Base-by-base conservation (phyloP, 2,329 filamentous ascomycete genomes). In the Alternaria gansuensis region DNA sequence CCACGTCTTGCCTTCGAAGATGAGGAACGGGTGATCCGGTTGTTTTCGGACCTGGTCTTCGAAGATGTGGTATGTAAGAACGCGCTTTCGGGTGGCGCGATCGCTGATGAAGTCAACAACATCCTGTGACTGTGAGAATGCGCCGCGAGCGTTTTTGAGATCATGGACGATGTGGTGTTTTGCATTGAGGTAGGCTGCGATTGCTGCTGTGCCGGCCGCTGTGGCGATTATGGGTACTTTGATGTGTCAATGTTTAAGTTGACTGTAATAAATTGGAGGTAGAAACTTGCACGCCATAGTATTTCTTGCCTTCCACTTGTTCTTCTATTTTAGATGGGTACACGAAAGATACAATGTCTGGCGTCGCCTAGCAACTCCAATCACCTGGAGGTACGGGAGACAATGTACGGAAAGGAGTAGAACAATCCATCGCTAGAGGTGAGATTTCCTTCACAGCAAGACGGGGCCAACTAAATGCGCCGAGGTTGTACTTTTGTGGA, bases 21-120 rank as follows among this genome's bases (percentile, higher is more conserved):
- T 72, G 11, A 78, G 59, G 33, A 77, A 78, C 0, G 69, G 64
- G 17, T 73, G 66, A 33, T 75, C 54, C 1, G 72, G 73, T 7
- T 66, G 69, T 5, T 69, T 68, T 24, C 76, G 74, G 40, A 82
- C 73, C n/a, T 76, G 75, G 24, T 76, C 72, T 55, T 76, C 67
- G 29, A 75, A 63, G 31, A 75, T 56, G 40, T 78, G 70, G 59
- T 74, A 76, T 3, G 60, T 70, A 2, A 75, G 61, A 4, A 71
- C 45, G 21, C 67, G 66, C 28, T 73, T 74, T 23, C 59, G 54
- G 3, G 51, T 28, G 3, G 59, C 65, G 11, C 66, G 63, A 7
- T 60, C 51, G 10, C 58, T 54, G 3, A 75, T 49, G 51, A 61
- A 74, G 39, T 66, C 59, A 3, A 70, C 23, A 6, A 61, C 54